Percentiles rank a stretch among this genome's conserved stretches.
Evolutionary conservation across 129 eudicot genomes (phyloP).

Genomic region (Saposhnikovia divaricata): DNA sequence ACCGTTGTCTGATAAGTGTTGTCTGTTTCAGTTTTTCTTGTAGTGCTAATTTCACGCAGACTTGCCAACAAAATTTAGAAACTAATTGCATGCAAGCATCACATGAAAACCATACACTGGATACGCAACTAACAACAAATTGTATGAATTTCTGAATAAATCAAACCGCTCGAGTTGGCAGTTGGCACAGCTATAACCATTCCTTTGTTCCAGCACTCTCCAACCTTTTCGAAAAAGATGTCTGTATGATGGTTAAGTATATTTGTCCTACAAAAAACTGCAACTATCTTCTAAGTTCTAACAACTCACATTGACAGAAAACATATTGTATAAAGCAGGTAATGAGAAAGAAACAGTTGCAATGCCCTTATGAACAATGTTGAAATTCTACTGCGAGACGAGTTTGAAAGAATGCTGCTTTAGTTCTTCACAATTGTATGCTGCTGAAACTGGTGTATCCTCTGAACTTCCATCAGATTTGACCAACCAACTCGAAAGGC

Average conservation of each 20-base stretch:
- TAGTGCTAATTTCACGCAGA: too few relatives aligned
- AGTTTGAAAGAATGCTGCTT: constrained; percentile 34
- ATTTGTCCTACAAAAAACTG: constrained; percentile 34
- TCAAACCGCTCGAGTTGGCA: too few relatives aligned
- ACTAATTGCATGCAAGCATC: too few relatives aligned
- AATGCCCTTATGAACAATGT: constrained; percentile 28
- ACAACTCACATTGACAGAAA: not conserved
- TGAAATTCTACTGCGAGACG: constrained; percentile 17
- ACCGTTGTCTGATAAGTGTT: too few relatives aligned
- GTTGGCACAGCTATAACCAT: constrained; percentile 12
- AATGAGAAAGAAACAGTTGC: not conserved
- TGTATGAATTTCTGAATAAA: too few relatives aligned
- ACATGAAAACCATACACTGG: too few relatives aligned
- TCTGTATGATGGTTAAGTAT: constrained; percentile 33
- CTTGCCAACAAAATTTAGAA: too few relatives aligned
- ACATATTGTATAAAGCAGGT: not conserved
- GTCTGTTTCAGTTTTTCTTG: too few relatives aligned
- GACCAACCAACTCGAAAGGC: constrained; percentile 79
- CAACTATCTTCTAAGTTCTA: not conserved
- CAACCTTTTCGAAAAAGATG: constrained; percentile 45
- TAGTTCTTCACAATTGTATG: constrained; percentile 39
- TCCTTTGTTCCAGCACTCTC: constrained; percentile 37
- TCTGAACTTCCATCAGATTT: constrained; percentile 37
- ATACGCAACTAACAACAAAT: not conserved
- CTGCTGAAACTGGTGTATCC: constrained; percentile 58